Percentiles rank a stretch among this genome's conserved stretches.
Evolutionary conservation across 148 eudicot genomes (phyloP).

Genomic region (Rhododendron simsii): DNA sequence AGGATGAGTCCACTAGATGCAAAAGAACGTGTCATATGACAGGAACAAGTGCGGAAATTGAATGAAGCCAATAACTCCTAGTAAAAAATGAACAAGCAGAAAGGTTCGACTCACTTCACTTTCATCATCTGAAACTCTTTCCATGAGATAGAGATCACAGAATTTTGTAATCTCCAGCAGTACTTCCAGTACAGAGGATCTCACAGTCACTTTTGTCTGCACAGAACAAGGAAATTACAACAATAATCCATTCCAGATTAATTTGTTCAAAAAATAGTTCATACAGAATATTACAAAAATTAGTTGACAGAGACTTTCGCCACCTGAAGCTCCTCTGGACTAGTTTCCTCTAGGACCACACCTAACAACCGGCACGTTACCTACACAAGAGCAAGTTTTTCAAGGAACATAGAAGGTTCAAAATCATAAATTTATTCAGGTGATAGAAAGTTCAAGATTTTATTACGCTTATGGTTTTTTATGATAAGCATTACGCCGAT

Average conservation of each 20-base stretch:
- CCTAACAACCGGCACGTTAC: slow-evolving; percentile 83
- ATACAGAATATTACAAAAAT: neutral
- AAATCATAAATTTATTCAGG: neutral
- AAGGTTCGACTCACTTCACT: slow-evolving; percentile 58
- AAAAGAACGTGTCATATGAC: neutral
- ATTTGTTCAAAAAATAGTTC: neutral
- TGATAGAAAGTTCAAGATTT: neutral
- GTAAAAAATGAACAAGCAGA: neutral
- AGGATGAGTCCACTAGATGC: neutral
- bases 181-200: slow-evolving; percentile 77
- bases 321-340: slow-evolving; percentile 92
- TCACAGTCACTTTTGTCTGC: slow-evolving; percentile 83
- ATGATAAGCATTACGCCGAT: too few relatives aligned
- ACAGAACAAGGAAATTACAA: slow-evolving; percentile 11
- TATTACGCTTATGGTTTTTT: neutral
- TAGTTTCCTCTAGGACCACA: slow-evolving; percentile 82
- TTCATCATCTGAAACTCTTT: slow-evolving; percentile 86
- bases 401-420: neutral
- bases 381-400: slow-evolving; percentile 25
- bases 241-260: neutral
- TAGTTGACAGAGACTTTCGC: neutral
- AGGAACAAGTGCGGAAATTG: neutral
- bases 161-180: slow-evolving; percentile 77
- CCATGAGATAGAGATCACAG: slow-evolving; percentile 93
- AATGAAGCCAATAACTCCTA: neutral